These are phyloP conservation scores for Boletus tylopilopsis DNA, from an alignment of 768 basidiomycete genomes.

Conservation along the genomic window DNA sequence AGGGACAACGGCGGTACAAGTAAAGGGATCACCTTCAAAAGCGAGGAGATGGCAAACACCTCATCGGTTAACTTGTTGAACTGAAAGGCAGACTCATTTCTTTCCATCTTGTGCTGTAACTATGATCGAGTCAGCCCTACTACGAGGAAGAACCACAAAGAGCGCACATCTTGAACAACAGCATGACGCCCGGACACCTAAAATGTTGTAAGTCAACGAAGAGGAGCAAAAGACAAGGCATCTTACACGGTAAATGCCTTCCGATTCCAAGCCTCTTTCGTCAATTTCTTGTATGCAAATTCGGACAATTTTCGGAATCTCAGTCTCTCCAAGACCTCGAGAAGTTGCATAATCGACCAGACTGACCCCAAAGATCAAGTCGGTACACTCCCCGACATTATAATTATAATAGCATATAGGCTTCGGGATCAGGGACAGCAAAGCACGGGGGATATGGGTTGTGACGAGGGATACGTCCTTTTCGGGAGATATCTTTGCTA, in stretches of 20 bases:
- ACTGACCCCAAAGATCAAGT: slow-evolving; percentile 86
- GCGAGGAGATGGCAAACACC: slow-evolving; percentile 75
- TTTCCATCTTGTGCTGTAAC: slow-evolving; percentile 85
- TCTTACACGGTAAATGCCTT: slow-evolving; percentile 77
- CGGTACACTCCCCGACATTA: slow-evolving; percentile 79
- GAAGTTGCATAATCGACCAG: slow-evolving; percentile 87
- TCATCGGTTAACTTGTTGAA: slow-evolving; percentile 75
- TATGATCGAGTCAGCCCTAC: slow-evolving; percentile 28
- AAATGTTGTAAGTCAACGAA: slow-evolving; percentile 2
- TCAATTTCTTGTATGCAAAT: slow-evolving; percentile 85
- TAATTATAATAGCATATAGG: slow-evolving; percentile 74
- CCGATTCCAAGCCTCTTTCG: slow-evolving; percentile 67
- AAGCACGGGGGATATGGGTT: slow-evolving; percentile 54
- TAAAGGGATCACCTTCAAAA: slow-evolving; percentile 63
- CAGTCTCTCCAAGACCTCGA: slow-evolving; percentile 65
- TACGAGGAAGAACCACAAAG: not conserved
- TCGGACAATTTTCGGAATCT: slow-evolving; percentile 74
- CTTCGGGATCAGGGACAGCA: slow-evolving; percentile 64
- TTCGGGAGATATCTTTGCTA: slow-evolving; percentile 67
- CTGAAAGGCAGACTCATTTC: slow-evolving; percentile 70
- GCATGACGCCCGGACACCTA: slow-evolving; percentile 86
- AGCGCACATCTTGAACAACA: slow-evolving; percentile 71
- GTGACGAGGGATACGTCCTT: slow-evolving; percentile 61
- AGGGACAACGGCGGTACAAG: not conserved
- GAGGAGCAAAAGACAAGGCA: not conserved